Conservation (phyloP, 2,329 filamentous ascomycete genomes). For the Clarireedia monteithiana region DNA sequence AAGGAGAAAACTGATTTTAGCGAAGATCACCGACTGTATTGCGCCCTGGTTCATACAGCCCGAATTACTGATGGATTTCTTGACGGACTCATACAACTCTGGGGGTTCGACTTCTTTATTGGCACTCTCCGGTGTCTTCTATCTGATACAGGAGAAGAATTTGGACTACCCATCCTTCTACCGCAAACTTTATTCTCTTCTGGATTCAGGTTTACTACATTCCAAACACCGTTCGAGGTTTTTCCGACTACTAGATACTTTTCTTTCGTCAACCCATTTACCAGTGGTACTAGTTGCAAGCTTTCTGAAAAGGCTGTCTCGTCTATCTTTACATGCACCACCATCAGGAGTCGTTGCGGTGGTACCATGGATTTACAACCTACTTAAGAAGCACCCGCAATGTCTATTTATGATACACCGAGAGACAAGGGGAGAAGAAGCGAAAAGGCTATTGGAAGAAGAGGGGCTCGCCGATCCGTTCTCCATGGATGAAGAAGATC, state of each 20-base stretch:
- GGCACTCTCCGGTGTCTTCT: constrained; percentile 87
- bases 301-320: constrained; percentile 88
- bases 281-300: constrained; percentile 86
- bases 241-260: constrained; percentile 85
- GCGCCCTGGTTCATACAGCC: constrained; percentile 85
- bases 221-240: constrained; percentile 91
- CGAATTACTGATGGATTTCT: constrained; percentile 88
- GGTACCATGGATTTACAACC: constrained; percentile 91
- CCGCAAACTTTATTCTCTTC: constrained; percentile 82
- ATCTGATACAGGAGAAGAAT: constrained; percentile 87
- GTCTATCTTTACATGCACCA: constrained; percentile 78
- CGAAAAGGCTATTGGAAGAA: constrained; percentile 51
- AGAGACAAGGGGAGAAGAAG: constrained; percentile 49
- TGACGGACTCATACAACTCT: constrained; percentile 86
- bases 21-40: constrained; percentile 67
- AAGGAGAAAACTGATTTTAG: constrained; percentile 72
- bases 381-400: constrained; percentile 79
- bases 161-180: constrained; percentile 96
- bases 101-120: constrained; percentile 83
- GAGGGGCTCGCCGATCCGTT: constrained; percentile 67
- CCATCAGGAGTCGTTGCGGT: constrained; percentile 84
- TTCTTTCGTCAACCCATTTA: constrained; percentile 84
- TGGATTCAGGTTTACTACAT: constrained; percentile 80
- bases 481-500: constrained; percentile 65
- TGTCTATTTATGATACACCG: constrained; percentile 97